Conservation (phyloP, 1,284 basidiomycete species). For the Cryptococcus sp. region DNA sequence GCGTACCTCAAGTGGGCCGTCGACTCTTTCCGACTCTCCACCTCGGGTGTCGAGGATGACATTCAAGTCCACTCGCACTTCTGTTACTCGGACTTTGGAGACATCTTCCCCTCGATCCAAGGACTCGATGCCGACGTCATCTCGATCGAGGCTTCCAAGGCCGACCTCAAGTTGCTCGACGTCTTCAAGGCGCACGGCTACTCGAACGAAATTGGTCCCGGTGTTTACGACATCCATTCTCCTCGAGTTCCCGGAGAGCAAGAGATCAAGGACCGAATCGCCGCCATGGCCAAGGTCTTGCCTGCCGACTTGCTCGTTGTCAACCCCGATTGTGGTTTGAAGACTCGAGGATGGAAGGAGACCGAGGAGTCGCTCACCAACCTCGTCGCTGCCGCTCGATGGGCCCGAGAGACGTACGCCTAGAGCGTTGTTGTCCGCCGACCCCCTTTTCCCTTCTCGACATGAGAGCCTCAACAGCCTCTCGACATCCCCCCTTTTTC, state of each 20-base stretch:
- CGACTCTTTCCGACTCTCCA: conserved; percentile 93
- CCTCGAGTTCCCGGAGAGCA: conserved; percentile 90
- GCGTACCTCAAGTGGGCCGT: conserved; percentile 94
- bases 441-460: conserved; percentile 17
- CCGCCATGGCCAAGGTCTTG: conserved; percentile 73
- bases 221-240: conserved; percentile 99
- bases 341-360: conserved; percentile 96
- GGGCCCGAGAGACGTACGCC: conserved; percentile 75
- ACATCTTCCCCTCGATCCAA: conserved; percentile 97
- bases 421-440: conserved; percentile 46
- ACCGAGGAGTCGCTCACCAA: conserved; percentile 81
- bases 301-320: conserved; percentile 72
- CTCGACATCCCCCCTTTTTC: too few species aligned
- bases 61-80: conserved; percentile 98
- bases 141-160: conserved; percentile 97
- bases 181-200: conserved; percentile 96
- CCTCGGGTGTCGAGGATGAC: conserved; percentile 83
- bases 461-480: conserved; percentile 78
- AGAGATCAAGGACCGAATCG: conserved; percentile 92
- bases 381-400: conserved; percentile 81
- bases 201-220: conserved; percentile 97
- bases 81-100: conserved; percentile 68
- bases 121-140: conserved; percentile 96
- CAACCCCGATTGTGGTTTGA: conserved; percentile 78
- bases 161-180: conserved; percentile 92